Evolutionary conservation across 1,284 basidiomycete genomes (phyloP), one percentile per base, ranked within the genome.

Genomic region (Anthracocystis panici-leucophaei): DNA sequence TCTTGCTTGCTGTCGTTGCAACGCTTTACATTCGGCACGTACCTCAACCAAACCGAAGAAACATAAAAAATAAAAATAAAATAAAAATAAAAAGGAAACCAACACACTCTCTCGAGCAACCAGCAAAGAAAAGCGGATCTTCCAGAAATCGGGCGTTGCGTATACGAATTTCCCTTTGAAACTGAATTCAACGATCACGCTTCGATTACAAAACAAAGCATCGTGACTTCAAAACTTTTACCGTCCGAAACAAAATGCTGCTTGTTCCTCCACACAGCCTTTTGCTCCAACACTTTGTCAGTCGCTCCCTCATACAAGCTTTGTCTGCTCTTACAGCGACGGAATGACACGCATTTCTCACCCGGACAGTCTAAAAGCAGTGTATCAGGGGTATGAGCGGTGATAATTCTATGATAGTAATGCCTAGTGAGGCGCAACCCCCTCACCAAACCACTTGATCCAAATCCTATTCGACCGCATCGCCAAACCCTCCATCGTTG

Each of bases 401-500:
- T 41, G 51, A 35, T 33, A 1, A 18, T 18, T n/a, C 25, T 16
- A 21, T 3, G n/a, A 25, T 9, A 23, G 0, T 6, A 2, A 1
- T 7, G 46, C 11, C 49, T 55, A 69, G 14, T 56, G 60, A 35
- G 70, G 70, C 8, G 64, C 64, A 14, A 57, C 35, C 5, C 60
- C 70, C 16, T 51, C 41, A 23, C 66, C 72, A 60, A 75, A 75
- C 51, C 53, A 75, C 46, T 62, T 65, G 12, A 57, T 51, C 58
- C 57, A 80, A 20, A 66, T n/a, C 27, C 75, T 53, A 12, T 57
- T 52, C 45, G 65, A 59, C 20, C 88, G 90, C 91, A 97, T 93
- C 79, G 90, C 90, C 18, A 93, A 87, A 16, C 93, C 93, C 81
- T 97, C 94, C 91, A 92, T 93, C 78, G 89, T 92, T 83, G 97